Conservation (phyloP, 225 moss, liverwort and hornwort species). For the Pleurozium schreberi region DNA sequence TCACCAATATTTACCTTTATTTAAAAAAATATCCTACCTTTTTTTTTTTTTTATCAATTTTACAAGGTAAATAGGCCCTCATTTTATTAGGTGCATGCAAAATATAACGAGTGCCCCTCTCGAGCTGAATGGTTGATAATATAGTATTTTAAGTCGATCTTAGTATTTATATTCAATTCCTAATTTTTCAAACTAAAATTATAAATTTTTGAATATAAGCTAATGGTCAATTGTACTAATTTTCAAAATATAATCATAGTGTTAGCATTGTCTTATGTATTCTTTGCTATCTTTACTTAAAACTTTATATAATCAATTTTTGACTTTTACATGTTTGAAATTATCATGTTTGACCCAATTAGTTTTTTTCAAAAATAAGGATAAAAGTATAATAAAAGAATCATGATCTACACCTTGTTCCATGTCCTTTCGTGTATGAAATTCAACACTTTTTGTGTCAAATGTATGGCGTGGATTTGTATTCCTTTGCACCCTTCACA, state of each 20-base stretch:
- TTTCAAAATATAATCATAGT: not conserved
- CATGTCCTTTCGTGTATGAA: rapidly evolving
- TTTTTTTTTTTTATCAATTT: no score
- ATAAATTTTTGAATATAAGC: not conserved
- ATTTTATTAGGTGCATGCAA: no score
- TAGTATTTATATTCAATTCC: not conserved
- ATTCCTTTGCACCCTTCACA: not conserved
- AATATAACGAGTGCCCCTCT: no score
- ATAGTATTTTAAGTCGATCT: not conserved
- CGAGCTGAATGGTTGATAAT: no score
- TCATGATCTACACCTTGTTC: not conserved
- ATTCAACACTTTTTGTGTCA: not conserved
- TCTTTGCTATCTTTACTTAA: not conserved
- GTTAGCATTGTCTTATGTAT: rapidly evolving
- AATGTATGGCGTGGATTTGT: rapidly evolving
- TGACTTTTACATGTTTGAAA: not conserved
- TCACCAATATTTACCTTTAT: no score
- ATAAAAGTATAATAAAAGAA: not conserved
- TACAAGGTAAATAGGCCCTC: no score
- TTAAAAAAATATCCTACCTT: no score
- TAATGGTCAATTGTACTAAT: not conserved
- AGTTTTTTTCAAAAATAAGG: not conserved
- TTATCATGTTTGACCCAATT: not conserved
- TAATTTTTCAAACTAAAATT: not conserved
- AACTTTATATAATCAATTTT: not conserved